phyloP scores from a whole-genome alignment of 1,284 basidiomycete genomes.

The Ustilago vetiveriae region DNA sequence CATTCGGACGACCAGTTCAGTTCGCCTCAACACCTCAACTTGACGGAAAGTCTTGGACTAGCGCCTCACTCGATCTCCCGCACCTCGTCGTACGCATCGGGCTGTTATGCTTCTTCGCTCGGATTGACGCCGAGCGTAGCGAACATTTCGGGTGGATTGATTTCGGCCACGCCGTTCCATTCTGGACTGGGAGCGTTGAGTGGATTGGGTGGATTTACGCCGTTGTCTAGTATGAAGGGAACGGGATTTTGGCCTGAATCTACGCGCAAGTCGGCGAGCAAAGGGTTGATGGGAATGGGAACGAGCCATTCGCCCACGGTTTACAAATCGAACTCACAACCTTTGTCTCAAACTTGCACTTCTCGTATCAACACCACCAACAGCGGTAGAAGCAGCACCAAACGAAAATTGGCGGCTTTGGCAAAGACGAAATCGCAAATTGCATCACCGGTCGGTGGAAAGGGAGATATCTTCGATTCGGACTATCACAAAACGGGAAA shows the following conservation, averaged over 20 bases:
- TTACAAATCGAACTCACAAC: constrained; percentile 14
- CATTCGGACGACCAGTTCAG: constrained; percentile 55
- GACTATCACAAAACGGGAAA: constrained; percentile 3
- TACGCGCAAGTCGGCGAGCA: constrained; percentile 13
- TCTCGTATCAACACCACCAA: background rate
- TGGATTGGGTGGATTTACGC: constrained; percentile 40
- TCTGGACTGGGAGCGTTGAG: constrained; percentile 28
- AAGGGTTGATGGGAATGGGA: background rate
- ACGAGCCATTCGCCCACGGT: constrained; percentile 23
- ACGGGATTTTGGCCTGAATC: constrained; percentile 31
- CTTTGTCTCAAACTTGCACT: background rate
- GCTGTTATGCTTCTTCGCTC: constrained; percentile 42
- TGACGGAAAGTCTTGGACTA: constrained; percentile 59
- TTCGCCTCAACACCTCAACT: constrained; percentile 61
- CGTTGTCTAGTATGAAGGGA: constrained; percentile 20
- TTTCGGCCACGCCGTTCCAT: constrained; percentile 30
- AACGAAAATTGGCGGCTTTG: constrained; percentile 8
- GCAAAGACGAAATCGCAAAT: constrained; percentile 2
- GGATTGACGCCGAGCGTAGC: constrained; percentile 57
- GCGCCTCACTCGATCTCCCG: constrained; percentile 60
- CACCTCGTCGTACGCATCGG: constrained; percentile 31
- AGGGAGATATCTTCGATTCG: constrained; percentile 31
- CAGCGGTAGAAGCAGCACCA: background rate
- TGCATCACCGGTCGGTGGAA: constrained; percentile 6
- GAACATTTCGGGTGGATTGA: constrained; percentile 28